phyloP scores from a whole-genome alignment of 345 rosid genomes.

The Citrus medica region DNA sequence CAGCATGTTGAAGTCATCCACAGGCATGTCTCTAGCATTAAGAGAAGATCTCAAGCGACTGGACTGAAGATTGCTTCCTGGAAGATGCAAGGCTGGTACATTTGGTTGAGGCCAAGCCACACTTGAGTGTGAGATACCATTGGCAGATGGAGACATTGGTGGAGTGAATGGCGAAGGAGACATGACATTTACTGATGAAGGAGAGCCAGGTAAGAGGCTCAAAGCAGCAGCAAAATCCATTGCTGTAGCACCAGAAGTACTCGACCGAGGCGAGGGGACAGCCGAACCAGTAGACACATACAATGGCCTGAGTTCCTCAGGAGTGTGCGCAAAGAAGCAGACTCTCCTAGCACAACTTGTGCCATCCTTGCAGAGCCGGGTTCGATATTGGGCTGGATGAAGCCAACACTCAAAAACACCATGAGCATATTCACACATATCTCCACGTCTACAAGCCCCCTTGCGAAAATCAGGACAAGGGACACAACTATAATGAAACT shows the following conservation, averaged over 20 bases:
- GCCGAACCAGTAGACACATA: conserved; percentile 90
- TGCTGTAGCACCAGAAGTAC: conserved; percentile 49
- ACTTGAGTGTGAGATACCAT: conserved; percentile 65
- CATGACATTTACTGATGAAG: conserved; percentile 74
- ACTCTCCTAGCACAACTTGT: conserved; percentile 81
- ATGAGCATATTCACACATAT: conserved; percentile 97
- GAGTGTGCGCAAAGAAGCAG: conserved; percentile 91
- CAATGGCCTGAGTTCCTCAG: conserved; percentile 87
- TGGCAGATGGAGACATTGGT: conserved; percentile 80
- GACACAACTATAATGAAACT: conserved; percentile 93
- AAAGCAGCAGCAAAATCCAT: conserved; percentile 85
- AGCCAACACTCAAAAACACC: conserved; percentile 99
- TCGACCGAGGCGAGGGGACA: conserved; percentile 82
- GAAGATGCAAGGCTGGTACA: conserved; percentile 76
- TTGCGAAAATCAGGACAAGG: conserved; percentile 96
- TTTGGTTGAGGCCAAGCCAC: conserved; percentile 88
- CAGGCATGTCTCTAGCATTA: conserved; percentile 66
- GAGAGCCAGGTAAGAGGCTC: conserved; percentile 79
- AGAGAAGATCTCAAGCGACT: conserved; percentile 88
- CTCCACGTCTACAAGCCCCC: conserved; percentile 90
- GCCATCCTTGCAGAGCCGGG: conserved; percentile 91
- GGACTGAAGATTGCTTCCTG: conserved; percentile 77
- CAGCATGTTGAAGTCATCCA: conserved; percentile 59
- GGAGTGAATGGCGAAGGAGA: conserved; percentile 84
- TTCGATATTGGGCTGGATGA: conserved; percentile 94